These are phyloP conservation scores for Pseudomassariella vexata DNA, from an alignment of 2,329 filamentous ascomycete species.

Conservation along the genomic window DNA sequence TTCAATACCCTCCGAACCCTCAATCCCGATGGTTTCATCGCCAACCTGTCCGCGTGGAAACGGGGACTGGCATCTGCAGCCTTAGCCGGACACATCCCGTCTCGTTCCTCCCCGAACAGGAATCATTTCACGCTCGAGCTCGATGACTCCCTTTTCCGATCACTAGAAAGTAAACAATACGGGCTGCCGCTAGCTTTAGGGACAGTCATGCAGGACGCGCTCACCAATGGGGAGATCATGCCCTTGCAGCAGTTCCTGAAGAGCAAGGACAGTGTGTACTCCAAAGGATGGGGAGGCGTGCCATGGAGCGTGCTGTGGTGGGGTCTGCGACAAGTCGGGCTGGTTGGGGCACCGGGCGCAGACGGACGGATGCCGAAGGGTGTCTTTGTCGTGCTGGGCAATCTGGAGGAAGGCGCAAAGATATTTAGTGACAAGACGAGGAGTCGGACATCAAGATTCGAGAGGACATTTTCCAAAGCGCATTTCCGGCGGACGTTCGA, in stretches of 20 bases:
- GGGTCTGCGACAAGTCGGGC: constrained; percentile 17
- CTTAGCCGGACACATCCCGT: constrained; percentile 48
- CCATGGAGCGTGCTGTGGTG: constrained; percentile 44
- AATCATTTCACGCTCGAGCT: constrained; percentile 48
- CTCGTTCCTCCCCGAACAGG: constrained; percentile 32
- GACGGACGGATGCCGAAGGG: constrained; percentile 52
- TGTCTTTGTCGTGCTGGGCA: constrained; percentile 60
- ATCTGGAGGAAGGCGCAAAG: constrained; percentile 54
- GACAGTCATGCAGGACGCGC: constrained; percentile 69
- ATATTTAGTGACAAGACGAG: constrained; percentile 41
- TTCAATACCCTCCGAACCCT: constrained; percentile 68
- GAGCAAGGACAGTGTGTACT: constrained; percentile 65
- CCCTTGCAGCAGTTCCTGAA: constrained; percentile 63
- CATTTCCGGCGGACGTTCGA: constrained; percentile 58
- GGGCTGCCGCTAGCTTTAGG: constrained; percentile 78
- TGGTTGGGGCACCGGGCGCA: constrained; percentile 22
- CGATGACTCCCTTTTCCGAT: constrained; percentile 60
- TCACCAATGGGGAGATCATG: constrained; percentile 64
- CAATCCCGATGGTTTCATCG: constrained; percentile 80
- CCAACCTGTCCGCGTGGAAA: constrained; percentile 77
- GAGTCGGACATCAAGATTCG: constrained; percentile 45
- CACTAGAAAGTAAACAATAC: constrained; percentile 70
- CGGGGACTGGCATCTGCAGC: constrained; percentile 66
- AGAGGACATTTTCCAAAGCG: constrained; percentile 61
- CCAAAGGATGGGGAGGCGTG: constrained; percentile 63